Percentiles rank a stretch among this genome's conserved stretches.
Conservation (phyloP, 129 eudicot species). For the Smallanthus sonchifolius region DNA sequence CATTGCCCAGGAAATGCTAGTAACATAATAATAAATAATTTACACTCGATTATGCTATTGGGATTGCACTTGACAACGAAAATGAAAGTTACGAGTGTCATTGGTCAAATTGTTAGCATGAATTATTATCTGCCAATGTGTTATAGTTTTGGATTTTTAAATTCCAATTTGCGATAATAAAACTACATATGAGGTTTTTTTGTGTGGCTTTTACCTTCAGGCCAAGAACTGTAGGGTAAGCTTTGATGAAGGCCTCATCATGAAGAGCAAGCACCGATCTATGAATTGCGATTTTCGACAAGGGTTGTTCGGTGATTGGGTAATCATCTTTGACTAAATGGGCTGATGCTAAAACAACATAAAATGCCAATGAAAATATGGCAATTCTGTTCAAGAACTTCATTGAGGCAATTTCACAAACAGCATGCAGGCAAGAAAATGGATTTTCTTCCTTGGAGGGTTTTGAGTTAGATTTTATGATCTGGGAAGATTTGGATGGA, state of each 20-base stretch:
- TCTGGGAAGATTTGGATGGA: background rate
- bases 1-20: no score
- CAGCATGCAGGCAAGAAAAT: background rate
- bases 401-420: slow-evolving; percentile 7
- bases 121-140: no score
- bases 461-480: background rate
- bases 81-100: no score
- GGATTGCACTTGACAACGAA: no score
- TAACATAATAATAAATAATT: no score
- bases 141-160: no score
- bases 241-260: slow-evolving; percentile 31
- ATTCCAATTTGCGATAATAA: no score
- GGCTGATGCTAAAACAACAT: slow-evolving; percentile 3
- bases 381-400: background rate
- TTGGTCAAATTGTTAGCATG: no score
- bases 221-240: slow-evolving; percentile 35
- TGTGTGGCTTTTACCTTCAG: slow-evolving; percentile 10
- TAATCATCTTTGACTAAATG: slow-evolving; percentile 3
- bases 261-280: slow-evolving; percentile 34
- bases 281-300: slow-evolving; percentile 44
- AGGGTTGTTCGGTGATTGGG: slow-evolving; percentile 37
- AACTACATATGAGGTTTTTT: no score
- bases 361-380: slow-evolving; percentile 3
- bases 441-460: background rate
- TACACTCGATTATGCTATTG: no score